Evolutionary conservation across 305 asterid species (phyloP).

Genomic region (Ajuga reptans): DNA sequence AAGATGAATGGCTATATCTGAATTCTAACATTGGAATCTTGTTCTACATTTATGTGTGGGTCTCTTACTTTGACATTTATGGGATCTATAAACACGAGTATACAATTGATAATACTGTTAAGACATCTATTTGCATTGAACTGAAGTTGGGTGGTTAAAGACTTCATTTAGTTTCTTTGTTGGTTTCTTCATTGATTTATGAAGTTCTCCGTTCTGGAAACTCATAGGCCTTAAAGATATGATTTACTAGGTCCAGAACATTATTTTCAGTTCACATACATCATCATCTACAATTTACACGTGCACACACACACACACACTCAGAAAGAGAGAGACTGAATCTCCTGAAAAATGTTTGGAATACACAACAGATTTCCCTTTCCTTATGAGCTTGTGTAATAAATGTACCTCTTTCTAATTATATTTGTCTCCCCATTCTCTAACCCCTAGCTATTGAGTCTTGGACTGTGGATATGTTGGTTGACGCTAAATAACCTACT

Average conservation of each 20-base stretch:
- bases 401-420: not conserved
- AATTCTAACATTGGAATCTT: not conserved
- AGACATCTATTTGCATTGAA: not conserved
- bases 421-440: not conserved
- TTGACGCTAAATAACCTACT: not conserved
- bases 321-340: no score
- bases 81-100: not conserved
- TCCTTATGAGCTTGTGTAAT: not conserved
- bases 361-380: not conserved
- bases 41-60: not conserved
- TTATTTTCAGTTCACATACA: not conserved
- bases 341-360: no score
- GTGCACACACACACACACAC: no score
- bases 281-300: not conserved
- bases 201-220: not conserved
- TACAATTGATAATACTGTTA: not conserved
- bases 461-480: not conserved
- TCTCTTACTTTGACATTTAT: not conserved
- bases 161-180: conserved; percentile 2
- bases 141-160: conserved; percentile 4
- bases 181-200: not conserved
- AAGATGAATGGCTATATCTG: not conserved
- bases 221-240: not conserved
- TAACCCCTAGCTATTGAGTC: not conserved
- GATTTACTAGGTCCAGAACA: not conserved